phyloP scores from a whole-genome alignment of 441 rosid species.

The Populus trichocarpa region DNA sequence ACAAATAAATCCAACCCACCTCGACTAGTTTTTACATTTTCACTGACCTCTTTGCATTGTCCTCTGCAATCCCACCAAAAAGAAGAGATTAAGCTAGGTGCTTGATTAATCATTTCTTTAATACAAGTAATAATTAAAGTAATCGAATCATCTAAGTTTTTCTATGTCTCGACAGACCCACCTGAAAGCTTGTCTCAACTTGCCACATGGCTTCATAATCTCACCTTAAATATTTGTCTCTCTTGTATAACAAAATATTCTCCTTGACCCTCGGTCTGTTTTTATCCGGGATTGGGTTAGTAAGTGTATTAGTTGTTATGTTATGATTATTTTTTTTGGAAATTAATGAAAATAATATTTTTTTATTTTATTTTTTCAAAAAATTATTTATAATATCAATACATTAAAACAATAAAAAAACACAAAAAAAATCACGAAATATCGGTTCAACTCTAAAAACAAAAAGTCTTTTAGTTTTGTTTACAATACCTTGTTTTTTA shows the following conservation, averaged over 20 bases:
- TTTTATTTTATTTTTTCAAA: too few species aligned
- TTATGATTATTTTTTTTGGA: too few species aligned
- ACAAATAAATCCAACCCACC: background rate
- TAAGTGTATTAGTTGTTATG: too few species aligned
- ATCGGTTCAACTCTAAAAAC: too few species aligned
- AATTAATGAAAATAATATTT: too few species aligned
- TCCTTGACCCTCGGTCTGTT: background rate
- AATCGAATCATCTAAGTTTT: constrained; percentile 1
- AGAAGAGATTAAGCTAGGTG: background rate
- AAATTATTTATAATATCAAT: too few species aligned
- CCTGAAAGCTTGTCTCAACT: background rate
- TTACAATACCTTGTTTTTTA: too few species aligned
- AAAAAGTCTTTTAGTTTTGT: too few species aligned
- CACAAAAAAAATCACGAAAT: too few species aligned
- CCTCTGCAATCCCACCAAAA: background rate
- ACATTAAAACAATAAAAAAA: too few species aligned
- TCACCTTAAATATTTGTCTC: background rate
- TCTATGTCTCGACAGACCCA: background rate
- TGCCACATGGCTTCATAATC: constrained; percentile 12
- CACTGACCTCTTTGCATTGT: background rate
- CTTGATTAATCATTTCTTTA: background rate
- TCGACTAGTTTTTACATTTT: too few species aligned
- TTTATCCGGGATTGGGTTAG: too few species aligned
- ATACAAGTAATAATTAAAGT: background rate
- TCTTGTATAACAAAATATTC: constrained; percentile 13